Evolutionary conservation across 2,329 filamentous ascomycete genomes (phyloP).

Genomic region (Calcarisporium arbuscula): DNA sequence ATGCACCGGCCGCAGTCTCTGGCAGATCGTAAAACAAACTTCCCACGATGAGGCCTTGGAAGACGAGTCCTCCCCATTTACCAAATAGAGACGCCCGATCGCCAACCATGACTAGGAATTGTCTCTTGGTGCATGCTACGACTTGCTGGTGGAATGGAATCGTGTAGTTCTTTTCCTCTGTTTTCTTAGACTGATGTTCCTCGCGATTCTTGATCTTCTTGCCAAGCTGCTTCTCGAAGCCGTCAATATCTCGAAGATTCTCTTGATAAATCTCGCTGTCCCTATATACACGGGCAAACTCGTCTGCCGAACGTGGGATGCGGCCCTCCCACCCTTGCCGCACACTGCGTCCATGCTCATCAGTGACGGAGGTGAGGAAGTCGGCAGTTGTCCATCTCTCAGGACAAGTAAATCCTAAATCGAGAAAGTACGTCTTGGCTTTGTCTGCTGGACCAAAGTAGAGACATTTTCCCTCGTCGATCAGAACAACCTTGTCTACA

Average conservation of each 20-base stretch:
- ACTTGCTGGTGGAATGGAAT: conserved; percentile 71
- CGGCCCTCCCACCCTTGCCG: conserved; percentile 57
- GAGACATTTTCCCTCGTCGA: conserved; percentile 64
- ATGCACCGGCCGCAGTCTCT: conserved; percentile 56
- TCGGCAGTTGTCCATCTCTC: conserved; percentile 66
- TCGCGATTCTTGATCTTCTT: conserved; percentile 31
- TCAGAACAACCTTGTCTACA: conserved; percentile 72
- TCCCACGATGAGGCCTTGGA: conserved; percentile 69
- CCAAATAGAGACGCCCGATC: conserved; percentile 71
- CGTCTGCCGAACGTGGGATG: conserved; percentile 62
- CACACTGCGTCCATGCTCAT: conserved; percentile 64
- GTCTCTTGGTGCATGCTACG: conserved; percentile 60
- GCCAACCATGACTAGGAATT: conserved; percentile 73
- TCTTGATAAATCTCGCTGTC: conserved; percentile 54
- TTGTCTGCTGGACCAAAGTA: conserved; percentile 60
- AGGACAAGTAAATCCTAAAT: conserved; percentile 68
- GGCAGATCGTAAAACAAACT: conserved; percentile 70
- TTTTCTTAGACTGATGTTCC: conserved; percentile 61
- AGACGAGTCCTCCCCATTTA: conserved; percentile 72
- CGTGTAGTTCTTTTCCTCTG: conserved; percentile 66
- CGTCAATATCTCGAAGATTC: conserved; percentile 54
- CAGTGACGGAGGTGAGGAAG: conserved; percentile 73
- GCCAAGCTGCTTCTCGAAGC: conserved; percentile 58
- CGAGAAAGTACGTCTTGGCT: conserved; percentile 62
- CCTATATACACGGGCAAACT: conserved; percentile 60